These are phyloP conservation scores for Penicillium dipodomyicola DNA, from an alignment of 495 filamentous ascomycete genomes.

Conservation along the genomic window DNA sequence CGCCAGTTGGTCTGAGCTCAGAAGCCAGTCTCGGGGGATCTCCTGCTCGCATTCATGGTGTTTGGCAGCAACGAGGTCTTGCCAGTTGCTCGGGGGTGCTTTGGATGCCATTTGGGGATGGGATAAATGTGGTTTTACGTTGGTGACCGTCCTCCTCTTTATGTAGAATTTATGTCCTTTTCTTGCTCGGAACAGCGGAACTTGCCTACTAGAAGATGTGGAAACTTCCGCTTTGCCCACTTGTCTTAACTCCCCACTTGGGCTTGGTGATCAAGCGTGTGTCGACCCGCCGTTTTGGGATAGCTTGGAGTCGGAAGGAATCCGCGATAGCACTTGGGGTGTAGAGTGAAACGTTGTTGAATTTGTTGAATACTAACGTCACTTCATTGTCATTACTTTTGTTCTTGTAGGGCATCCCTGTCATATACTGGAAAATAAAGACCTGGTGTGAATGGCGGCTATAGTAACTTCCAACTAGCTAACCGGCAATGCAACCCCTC, in stretches of 20 bases:
- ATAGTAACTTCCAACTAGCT: neutral
- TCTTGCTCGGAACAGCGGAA: neutral
- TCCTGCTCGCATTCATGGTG: slow-evolving; percentile 24
- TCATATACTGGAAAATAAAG: neutral
- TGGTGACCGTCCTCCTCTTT: neutral
- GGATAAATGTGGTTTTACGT: neutral
- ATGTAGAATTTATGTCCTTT: neutral
- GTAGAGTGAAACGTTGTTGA: neutral
- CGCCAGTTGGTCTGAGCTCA: slow-evolving; percentile 7
- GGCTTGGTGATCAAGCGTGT: slow-evolving; percentile 6
- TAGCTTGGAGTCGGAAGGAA: slow-evolving; percentile 1
- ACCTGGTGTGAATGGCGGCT: neutral
- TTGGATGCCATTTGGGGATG: neutral
- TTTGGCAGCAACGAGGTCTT: slow-evolving; percentile 23
- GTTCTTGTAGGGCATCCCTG: neutral
- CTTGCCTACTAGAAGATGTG: neutral
- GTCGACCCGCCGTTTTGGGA: slow-evolving; percentile 30
- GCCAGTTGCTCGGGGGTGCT: slow-evolving; percentile 18
- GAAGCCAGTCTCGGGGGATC: slow-evolving; percentile 31
- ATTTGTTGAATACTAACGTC: neutral
- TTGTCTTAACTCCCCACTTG: neutral
- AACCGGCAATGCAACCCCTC: neutral
- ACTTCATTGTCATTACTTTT: neutral
- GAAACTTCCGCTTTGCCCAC: neutral
- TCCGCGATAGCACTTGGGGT: neutral